Evolutionary conservation across 805 yeast species (phyloP).

Genomic region (Candida maris): DNA sequence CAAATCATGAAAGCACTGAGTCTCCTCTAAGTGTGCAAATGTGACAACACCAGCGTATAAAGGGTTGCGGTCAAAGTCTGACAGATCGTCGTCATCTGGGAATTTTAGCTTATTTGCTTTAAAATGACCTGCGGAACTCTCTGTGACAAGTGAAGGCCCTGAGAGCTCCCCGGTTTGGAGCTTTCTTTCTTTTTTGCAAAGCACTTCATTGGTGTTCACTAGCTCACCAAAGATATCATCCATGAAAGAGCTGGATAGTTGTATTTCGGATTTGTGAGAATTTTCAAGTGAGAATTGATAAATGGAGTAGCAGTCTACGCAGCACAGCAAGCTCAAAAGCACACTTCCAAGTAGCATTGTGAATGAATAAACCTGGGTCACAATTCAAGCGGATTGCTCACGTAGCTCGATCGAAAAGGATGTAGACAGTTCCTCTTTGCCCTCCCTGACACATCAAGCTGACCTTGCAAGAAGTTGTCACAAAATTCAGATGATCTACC

Average conservation of each 20-base stretch:
- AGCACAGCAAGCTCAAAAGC: not conserved
- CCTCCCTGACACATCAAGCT: not conserved
- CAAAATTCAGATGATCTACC: not conserved
- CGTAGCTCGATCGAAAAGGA: not conserved
- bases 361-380: too few species aligned
- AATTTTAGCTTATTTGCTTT: conserved; percentile 22
- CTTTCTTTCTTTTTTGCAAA: conserved; percentile 3
- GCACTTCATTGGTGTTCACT: conserved; percentile 1
- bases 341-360: not conserved
- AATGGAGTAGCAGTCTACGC: not conserved
- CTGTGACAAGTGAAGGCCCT: not conserved
- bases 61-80: conserved; percentile 24
- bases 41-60: conserved; percentile 51
- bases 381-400: not conserved
- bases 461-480: not conserved
- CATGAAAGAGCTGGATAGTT: conserved; percentile 4
- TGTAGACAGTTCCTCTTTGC: not conserved
- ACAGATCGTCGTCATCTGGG: conserved; percentile 36
- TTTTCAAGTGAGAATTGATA: not conserved
- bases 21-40: conserved; percentile 41
- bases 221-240: conserved; percentile 11
- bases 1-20: conserved; percentile 21
- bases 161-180: conserved; percentile 11
- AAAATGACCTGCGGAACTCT: conserved; percentile 10
- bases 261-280: not conserved